Evolutionary conservation across 306 rosid genomes (phyloP).

Genomic region (Ammopiptanthus mongolicus): DNA sequence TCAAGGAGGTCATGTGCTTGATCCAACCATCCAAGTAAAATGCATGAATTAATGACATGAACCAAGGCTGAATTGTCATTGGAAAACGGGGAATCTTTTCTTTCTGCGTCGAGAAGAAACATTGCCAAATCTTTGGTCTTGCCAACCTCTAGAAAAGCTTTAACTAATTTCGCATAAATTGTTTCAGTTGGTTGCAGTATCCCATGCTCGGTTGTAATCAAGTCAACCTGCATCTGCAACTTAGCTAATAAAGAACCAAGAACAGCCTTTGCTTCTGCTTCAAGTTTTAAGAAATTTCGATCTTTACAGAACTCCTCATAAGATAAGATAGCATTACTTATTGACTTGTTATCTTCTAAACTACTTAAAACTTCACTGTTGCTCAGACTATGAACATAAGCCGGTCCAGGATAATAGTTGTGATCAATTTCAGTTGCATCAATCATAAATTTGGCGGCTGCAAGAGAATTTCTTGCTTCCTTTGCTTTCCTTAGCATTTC

Average conservation of each 20-base stretch:
- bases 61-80: conserved; percentile 65
- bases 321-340: conserved; percentile 21
- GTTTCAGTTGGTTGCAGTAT: conserved; percentile 76
- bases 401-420: conserved; percentile 24
- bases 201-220: conserved; percentile 60
- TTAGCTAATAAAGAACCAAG: conserved; percentile 50
- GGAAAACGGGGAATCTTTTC: conserved; percentile 67
- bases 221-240: conserved; percentile 58
- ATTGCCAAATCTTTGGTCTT: conserved; percentile 72
- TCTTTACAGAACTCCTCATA: conserved; percentile 55
- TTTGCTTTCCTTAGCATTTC: conserved; percentile 79
- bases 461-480: conserved; percentile 61
- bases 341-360: conserved; percentile 17
- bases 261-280: conserved; percentile 51
- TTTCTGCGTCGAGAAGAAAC: conserved; percentile 70
- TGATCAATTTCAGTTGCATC: conserved; percentile 28
- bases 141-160: conserved; percentile 66
- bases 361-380: conserved; percentile 16
- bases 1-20: conserved; percentile 92
- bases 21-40: conserved; percentile 81
- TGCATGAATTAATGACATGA: conserved; percentile 77
- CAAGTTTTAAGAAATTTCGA: conserved; percentile 48
- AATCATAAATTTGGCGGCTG: conserved; percentile 42
- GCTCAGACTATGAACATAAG: conserved; percentile 25
- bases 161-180: conserved; percentile 70